Base-by-base conservation (phyloP, 495 filamentous ascomycete species). In the Parathielavia hyrcaniae region DNA sequence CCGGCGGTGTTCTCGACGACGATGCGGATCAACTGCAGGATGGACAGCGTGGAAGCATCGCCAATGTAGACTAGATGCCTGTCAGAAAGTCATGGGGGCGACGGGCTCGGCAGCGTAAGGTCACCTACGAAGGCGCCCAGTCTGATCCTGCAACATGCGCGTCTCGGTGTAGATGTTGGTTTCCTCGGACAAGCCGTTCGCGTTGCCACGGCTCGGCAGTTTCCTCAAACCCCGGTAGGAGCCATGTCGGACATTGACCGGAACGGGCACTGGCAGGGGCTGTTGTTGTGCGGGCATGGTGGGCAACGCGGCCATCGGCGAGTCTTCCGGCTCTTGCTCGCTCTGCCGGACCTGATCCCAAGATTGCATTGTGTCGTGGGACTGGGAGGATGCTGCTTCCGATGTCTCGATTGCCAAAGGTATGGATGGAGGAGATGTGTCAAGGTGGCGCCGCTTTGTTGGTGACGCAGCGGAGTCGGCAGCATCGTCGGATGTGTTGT, bases 31-130 rank as follows among this genome's bases (percentile, higher is more conserved):
- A 86, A 77, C 61, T 88, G 85, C 44, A 90, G 65, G 61, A 86
- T 88, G 2, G 86, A 86, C 49, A 89, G 71, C 44, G 83, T 85
- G 1, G 86, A 86, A 0, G 86, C 85, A 62, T 90, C 86, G 30
- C 86, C 87, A 57, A 90, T 79, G 61, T 89, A 90, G 49, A 83
- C 76, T 82, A 23, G 19, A 53, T 30, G 11, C 35, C 5, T 16
- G 48, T 55, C 30, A 58, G 61, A 53, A 20, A 10, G n/a, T 19
- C 48, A n/a, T 22, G 32, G 16, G 32, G 16, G 32, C 50, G 32
- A 34, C 10, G 17, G 32, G 26, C 43, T 22, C 19, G 11, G 11
- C n/a, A 26, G 30, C 47, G 22, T 30, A 19, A 35, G 45, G 46
- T 49, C 12, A 80, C 80, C 66, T 71, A 82, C 80, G 71, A 54